Conservation (phyloP, 1,284 basidiomycete species). For the Exsudoporus floridanus region DNA sequence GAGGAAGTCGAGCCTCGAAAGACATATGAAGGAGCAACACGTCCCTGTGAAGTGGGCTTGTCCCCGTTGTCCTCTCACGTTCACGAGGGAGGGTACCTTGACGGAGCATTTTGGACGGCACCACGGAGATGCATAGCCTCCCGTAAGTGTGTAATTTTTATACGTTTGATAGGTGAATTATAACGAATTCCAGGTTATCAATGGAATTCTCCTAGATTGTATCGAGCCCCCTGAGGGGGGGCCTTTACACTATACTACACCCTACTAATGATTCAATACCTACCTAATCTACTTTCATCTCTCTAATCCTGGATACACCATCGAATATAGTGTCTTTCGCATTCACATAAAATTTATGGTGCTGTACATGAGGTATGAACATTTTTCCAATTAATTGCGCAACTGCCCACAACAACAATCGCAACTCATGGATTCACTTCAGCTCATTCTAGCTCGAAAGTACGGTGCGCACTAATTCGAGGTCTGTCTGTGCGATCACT, state of each 20-base stretch:
- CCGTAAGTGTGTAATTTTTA: slow-evolving; percentile 3
- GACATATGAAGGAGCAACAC: slow-evolving; percentile 17
- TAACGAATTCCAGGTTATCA: not conserved
- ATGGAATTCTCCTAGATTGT: not conserved
- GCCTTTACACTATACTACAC: not conserved
- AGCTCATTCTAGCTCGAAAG: not conserved
- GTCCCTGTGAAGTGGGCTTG: slow-evolving; percentile 13
- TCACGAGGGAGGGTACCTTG: slow-evolving; percentile 11
- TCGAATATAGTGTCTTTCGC: not conserved
- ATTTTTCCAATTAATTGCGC: not conserved
- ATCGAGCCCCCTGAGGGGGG: not conserved
- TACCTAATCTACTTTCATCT: not conserved
- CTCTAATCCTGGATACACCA: not conserved
- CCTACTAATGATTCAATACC: not conserved
- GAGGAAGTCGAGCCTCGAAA: slow-evolving; percentile 9
- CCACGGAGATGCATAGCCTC: not conserved
- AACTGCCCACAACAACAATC: not conserved
- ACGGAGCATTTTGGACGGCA: not conserved
- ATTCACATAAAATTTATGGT: not conserved
- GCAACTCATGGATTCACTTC: not conserved
- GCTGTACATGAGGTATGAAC: slow-evolving; percentile 14
- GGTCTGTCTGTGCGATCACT: not conserved
- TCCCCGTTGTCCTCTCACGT: not conserved
- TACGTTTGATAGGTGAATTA: not conserved
- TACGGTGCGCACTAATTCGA: not conserved